Percentiles rank a stretch among this genome's conserved stretches.
These are phyloP conservation scores for Cyberlindnera japonica DNA, from an alignment of 805 yeast genomes.

Conservation along the genomic window DNA sequence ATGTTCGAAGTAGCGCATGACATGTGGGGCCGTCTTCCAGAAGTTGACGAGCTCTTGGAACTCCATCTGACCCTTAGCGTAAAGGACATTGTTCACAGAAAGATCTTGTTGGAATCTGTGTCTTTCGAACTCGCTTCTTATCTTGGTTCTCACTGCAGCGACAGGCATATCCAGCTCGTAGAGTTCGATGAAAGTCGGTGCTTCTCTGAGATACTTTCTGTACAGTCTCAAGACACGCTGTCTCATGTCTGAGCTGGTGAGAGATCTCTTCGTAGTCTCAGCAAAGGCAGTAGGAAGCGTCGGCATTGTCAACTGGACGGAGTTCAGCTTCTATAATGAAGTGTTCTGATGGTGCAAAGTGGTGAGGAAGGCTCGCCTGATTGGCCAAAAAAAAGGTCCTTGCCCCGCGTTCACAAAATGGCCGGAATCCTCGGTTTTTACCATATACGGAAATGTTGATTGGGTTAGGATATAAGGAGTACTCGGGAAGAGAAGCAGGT, in stretches of 20 bases:
- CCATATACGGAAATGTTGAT: too few relatives aligned
- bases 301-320: constrained; percentile 40
- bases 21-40: constrained; percentile 88
- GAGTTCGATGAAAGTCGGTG: constrained; percentile 54
- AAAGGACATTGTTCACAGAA: constrained; percentile 61
- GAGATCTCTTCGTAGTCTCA: constrained; percentile 68
- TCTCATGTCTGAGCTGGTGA: constrained; percentile 57
- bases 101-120: constrained; percentile 68
- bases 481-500: too few relatives aligned
- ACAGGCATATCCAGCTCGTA: constrained; percentile 77
- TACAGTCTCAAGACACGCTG: constrained; percentile 64
- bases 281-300: constrained; percentile 83
- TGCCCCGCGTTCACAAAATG: too few relatives aligned
- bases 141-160: constrained; percentile 72
- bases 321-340: too few relatives aligned
- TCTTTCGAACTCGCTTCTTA: constrained; percentile 88
- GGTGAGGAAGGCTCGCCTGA: too few relatives aligned
- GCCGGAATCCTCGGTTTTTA: too few relatives aligned
- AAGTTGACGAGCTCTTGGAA: constrained; percentile 83
- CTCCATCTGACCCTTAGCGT: constrained; percentile 86
- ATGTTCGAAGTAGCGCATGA: constrained; percentile 74
- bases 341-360: too few relatives aligned
- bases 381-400: too few relatives aligned
- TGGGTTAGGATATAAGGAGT: too few relatives aligned
- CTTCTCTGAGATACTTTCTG: constrained; percentile 65